Evolutionary conservation across 768 basidiomycete genomes (phyloP).

Genomic region (Candolleomyces efflorescens): DNA sequence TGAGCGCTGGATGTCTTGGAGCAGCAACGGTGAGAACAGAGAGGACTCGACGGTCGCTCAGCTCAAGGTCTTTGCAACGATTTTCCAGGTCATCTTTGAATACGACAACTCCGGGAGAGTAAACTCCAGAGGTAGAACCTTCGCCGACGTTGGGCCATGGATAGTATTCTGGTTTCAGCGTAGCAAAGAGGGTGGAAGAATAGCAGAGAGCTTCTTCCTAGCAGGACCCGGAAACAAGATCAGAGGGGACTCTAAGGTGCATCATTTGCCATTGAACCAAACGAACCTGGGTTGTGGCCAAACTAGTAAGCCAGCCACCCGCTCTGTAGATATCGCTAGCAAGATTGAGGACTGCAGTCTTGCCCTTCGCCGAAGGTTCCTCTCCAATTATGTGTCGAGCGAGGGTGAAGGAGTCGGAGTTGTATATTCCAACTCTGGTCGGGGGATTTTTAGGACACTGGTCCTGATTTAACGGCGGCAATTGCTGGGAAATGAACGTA

Average conservation of each 20-base stretch:
- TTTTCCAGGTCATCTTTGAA: constrained; percentile 45
- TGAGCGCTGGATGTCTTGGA: constrained; percentile 28
- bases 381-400: constrained; percentile 28
- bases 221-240: neutral
- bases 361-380: constrained; percentile 19
- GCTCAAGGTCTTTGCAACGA: constrained; percentile 30
- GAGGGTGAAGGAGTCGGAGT: constrained; percentile 33
- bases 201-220: constrained; percentile 48
- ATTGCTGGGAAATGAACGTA: constrained; percentile 22
- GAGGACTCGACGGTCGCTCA: constrained; percentile 29
- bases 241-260: neutral
- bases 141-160: constrained; percentile 45
- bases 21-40: constrained; percentile 46
- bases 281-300: constrained; percentile 28
- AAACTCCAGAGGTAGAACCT: constrained; percentile 35
- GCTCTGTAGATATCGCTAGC: constrained; percentile 30
- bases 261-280: neutral
- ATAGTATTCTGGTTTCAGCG: constrained; percentile 36
- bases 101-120: constrained; percentile 41
- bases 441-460: constrained; percentile 13
- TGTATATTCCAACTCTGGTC: constrained; percentile 23
- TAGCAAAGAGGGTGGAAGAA: constrained; percentile 40
- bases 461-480: constrained; percentile 19
- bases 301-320: constrained; percentile 27
- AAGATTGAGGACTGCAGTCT: constrained; percentile 34